Evolutionary conservation across 2,329 filamentous ascomycete genomes (phyloP), one percentile per base, ranked within the genome.

Genomic region (Sclerotinia trifoliorum): DNA sequence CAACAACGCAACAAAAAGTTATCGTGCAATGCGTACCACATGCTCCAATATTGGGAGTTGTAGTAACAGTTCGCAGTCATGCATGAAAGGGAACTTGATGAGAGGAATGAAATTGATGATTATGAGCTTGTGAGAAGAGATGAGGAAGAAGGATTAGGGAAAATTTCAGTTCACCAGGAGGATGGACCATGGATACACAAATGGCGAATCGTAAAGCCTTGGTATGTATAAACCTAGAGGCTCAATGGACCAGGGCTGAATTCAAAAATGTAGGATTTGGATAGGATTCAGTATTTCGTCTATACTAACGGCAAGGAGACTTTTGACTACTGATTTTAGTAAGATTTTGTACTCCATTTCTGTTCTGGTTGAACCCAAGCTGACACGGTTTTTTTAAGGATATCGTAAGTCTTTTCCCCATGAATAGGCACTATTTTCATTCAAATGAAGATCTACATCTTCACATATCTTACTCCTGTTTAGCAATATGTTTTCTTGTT

Each of bases 301-400:
- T 49, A 61, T 66, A 49, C 24, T 66, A 21, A 60, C 54, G 24
- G 32, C 64, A 24, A 68, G 75, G 68, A 73, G 70, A 63, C 29
- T 75, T 19, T 69, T 76, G 66, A 73, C 68, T 15, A 68, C 62
- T 55, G 68, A 66, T 57, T 75, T 75, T 74, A 70, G 75, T 76
- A 69, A 71, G 75, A 73, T 48, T 55, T 13, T 29, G 39, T 44
- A 17, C 26, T 48, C 24, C 2, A 57, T 32, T 60, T 48, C 39
- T 17, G 39, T 19, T 52, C 55, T 11, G 46, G 52, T 15, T 48
- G 3, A 15, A 56, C 49, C 19, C 19, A 51, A 52, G 32, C 56
- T 69, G 44, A 66, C n/a, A 15, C 1, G 19, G 7, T 19, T 10
- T 15, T 55, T 42, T 10, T 39, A n/a, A 66, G 64, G 15, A 39